Conservation (phyloP, 225 moss, liverwort and hornwort genomes). For the Pseudisothecium myosuroides region DNA sequence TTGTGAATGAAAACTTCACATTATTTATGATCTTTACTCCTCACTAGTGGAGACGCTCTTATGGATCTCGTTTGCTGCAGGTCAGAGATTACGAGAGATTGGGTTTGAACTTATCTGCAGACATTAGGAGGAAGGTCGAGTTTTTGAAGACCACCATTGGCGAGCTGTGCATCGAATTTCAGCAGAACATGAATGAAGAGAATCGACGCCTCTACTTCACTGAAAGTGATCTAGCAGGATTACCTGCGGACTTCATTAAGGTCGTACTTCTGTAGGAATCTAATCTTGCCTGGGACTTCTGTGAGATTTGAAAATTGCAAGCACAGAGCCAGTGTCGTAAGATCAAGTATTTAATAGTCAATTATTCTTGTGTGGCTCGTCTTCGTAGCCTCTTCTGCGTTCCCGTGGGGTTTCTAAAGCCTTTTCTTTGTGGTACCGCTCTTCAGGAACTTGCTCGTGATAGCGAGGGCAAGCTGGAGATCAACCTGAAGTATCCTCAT, state of each 20-base stretch:
- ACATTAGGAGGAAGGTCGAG: conserved; percentile 70
- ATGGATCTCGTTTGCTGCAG: conserved; percentile 17
- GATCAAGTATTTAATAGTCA: neutral
- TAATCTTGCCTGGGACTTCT: neutral
- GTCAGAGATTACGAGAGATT: conserved; percentile 88
- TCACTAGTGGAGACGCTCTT: neutral
- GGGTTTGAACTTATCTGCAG: conserved; percentile 73
- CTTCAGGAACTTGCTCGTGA: conserved; percentile 63
- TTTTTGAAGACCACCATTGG: conserved; percentile 80
- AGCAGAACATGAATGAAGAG: conserved; percentile 93
- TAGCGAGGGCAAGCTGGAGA: conserved; percentile 79
- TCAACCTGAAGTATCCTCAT: conserved; percentile 87
- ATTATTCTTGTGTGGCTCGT: neutral
- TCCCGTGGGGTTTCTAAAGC: neutral
- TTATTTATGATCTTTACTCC: neutral
- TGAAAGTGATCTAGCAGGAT: conserved; percentile 74
- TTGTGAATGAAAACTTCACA: neutral
- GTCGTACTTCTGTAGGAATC: conserved; percentile 25
- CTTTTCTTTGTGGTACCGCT: neutral
- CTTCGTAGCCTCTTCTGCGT: neutral
- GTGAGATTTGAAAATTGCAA: neutral
- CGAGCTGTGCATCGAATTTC: conserved; percentile 77
- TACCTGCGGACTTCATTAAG: conserved; percentile 81
- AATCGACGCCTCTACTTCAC: conserved; percentile 65
- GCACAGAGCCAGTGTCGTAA: neutral